Evolutionary conservation across 352 stramenopile genomes (phyloP).

Genomic region (Achlya hypogyna): DNA sequence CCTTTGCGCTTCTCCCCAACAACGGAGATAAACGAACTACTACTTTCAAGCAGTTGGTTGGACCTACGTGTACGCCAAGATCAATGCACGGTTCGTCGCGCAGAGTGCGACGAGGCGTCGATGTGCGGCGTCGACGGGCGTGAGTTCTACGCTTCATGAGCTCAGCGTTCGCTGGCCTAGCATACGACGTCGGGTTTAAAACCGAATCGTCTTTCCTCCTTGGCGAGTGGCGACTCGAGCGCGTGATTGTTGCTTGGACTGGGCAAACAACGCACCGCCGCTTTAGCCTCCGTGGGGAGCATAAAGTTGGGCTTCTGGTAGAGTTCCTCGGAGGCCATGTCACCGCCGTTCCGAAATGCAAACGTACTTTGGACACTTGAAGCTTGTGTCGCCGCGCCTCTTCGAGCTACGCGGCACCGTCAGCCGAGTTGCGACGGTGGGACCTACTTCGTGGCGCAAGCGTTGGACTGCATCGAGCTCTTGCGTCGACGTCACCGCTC

Average conservation of each 20-base stretch:
- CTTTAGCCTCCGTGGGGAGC: background rate
- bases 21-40: slow-evolving; percentile 16
- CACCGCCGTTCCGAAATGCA: background rate
- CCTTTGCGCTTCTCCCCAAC: background rate
- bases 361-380: background rate
- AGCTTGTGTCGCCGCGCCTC: slow-evolving; percentile 6
- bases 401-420: slow-evolving; percentile 4
- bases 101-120: background rate
- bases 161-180: background rate
- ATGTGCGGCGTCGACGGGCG: background rate
- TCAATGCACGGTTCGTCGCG: background rate
- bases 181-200: background rate
- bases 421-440: background rate
- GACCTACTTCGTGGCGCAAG: slow-evolving; percentile 4
- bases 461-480: slow-evolving; percentile 12
- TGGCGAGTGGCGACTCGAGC: background rate
- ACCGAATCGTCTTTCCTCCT: background rate
- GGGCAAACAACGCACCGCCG: background rate
- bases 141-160: too few species aligned
- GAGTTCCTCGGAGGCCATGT: slow-evolving; percentile 1
- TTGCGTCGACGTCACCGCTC: too few species aligned
- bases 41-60: slow-evolving; percentile 19
- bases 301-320: slow-evolving; percentile 18
- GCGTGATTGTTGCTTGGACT: background rate
- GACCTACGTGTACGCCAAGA: background rate